phyloP scores from a whole-genome alignment of 371 early-diverging fungal species.

The Cladochytrium tenue region DNA sequence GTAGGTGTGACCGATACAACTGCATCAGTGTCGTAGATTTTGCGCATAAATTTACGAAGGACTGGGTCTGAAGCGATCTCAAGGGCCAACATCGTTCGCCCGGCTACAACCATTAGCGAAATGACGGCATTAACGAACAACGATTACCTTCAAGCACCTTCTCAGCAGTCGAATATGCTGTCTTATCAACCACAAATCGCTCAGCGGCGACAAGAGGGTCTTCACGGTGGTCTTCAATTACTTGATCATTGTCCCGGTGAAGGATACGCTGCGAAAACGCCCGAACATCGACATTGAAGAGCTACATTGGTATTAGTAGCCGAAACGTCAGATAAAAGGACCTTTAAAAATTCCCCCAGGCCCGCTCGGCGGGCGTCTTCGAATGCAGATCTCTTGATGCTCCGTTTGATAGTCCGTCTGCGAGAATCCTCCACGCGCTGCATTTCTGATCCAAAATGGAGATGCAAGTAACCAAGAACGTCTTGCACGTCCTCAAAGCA shows the following conservation, averaged over 20 bases:
- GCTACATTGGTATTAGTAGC: slow-evolving; percentile 20
- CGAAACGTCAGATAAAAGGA: slow-evolving; percentile 9
- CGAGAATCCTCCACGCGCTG: slow-evolving; percentile 51
- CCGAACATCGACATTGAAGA: slow-evolving; percentile 33
- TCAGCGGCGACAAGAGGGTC: slow-evolving; percentile 67
- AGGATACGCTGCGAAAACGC: slow-evolving; percentile 30
- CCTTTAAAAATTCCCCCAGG: slow-evolving; percentile 62
- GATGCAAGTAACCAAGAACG: slow-evolving; percentile 68
- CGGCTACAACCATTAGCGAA: slow-evolving; percentile 42
- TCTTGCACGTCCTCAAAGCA: slow-evolving; percentile 76
- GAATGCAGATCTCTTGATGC: slow-evolving; percentile 46
- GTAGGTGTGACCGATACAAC: slow-evolving; percentile 80
- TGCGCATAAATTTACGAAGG: slow-evolving; percentile 78
- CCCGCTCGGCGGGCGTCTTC: slow-evolving; percentile 57
- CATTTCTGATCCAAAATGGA: slow-evolving; percentile 65
- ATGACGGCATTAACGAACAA: background rate
- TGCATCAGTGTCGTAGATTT: slow-evolving; percentile 68
- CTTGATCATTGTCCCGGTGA: slow-evolving; percentile 11
- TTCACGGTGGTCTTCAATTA: slow-evolving; percentile 38
- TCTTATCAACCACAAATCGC: slow-evolving; percentile 44
- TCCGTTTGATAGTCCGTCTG: slow-evolving; percentile 46
- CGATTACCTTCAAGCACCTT: slow-evolving; percentile 55
- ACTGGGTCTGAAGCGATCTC: slow-evolving; percentile 82
- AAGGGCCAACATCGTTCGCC: slow-evolving; percentile 70
- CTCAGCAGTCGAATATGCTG: slow-evolving; percentile 56